These are phyloP conservation scores for Rhynchosporium secalis DNA, from an alignment of 2,329 filamentous ascomycete species.

Conservation along the genomic window DNA sequence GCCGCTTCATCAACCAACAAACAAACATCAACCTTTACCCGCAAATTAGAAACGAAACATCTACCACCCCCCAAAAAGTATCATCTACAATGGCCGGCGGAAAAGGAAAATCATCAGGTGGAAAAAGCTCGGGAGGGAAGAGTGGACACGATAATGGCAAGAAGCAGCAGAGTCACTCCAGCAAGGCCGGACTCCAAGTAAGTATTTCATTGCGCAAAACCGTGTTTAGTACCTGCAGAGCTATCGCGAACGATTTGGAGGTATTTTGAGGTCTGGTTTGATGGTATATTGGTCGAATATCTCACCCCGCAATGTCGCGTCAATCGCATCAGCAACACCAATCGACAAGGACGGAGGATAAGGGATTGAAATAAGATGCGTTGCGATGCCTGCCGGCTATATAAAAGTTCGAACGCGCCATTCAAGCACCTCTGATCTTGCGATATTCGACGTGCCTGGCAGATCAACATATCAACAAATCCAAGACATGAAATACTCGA, in stretches of 20 bases:
- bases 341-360: conserved; percentile 9
- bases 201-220: conserved; percentile 35
- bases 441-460: conserved; percentile 28
- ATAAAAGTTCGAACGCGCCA: conserved; percentile 17
- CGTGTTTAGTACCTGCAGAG: neutral
- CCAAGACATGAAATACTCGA: conserved; percentile 16
- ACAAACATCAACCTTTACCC: conserved; percentile 28
- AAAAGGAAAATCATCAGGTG: conserved; percentile 42
- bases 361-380: conserved; percentile 13
- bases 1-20: conserved; percentile 20
- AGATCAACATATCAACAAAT: conserved; percentile 32
- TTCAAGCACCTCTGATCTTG: neutral
- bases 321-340: conserved; percentile 20
- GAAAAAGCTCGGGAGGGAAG: conserved; percentile 43
- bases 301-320: conserved; percentile 38
- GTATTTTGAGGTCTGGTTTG: conserved; percentile 19
- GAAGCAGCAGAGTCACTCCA: conserved; percentile 42
- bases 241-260: conserved; percentile 14
- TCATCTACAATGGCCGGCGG: conserved; percentile 39
- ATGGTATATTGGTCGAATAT: conserved; percentile 22
- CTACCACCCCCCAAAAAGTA: conserved; percentile 15
- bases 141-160: conserved; percentile 39
- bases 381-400: neutral
- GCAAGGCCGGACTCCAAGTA: conserved; percentile 42
- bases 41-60: conserved; percentile 15